Conservation (phyloP, 75 land plant species). For the Selaginella moellendorffii region DNA sequence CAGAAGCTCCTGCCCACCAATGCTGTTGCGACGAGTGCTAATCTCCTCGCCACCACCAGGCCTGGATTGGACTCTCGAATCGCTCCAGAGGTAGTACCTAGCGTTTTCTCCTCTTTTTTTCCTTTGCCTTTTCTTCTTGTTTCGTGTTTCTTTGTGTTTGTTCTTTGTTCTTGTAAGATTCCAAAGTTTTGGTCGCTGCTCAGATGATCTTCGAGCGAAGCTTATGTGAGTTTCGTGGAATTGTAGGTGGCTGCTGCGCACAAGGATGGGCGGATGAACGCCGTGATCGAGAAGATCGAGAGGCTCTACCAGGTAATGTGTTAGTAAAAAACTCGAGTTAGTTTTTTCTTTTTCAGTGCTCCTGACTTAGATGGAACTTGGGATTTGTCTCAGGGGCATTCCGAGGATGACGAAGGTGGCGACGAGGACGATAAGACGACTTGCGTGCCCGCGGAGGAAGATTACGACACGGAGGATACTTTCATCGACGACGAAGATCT, state of each 20-base stretch:
- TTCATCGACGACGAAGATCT: constrained; percentile 93
- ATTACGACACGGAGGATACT: constrained; percentile 95
- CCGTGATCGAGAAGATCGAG: not conserved
- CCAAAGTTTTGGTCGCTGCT: no score
- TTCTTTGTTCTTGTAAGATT: no score
- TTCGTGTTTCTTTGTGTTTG: no score
- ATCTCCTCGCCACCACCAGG: not conserved
- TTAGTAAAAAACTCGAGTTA: no score
- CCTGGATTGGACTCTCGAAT: not conserved
- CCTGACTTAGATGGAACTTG: no score
- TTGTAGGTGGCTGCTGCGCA: not conserved
- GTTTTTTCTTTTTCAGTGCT: no score
- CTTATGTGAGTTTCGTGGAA: no score
- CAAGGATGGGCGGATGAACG: not conserved
- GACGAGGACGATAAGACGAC: constrained; percentile 55
- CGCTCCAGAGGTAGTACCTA: not conserved
- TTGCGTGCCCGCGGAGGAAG: constrained; percentile 76
- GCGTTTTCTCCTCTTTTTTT: no score
- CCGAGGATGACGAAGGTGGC: constrained; percentile 33
- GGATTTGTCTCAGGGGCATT: not conserved
- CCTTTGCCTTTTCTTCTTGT: no score
- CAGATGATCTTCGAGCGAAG: no score
- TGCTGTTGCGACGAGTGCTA: no score
- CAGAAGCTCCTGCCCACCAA: not conserved
- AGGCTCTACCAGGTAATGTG: not conserved